phyloP scores from a whole-genome alignment of 192 early-diverging fungal species.

The Backusella mclennaniae region DNA sequence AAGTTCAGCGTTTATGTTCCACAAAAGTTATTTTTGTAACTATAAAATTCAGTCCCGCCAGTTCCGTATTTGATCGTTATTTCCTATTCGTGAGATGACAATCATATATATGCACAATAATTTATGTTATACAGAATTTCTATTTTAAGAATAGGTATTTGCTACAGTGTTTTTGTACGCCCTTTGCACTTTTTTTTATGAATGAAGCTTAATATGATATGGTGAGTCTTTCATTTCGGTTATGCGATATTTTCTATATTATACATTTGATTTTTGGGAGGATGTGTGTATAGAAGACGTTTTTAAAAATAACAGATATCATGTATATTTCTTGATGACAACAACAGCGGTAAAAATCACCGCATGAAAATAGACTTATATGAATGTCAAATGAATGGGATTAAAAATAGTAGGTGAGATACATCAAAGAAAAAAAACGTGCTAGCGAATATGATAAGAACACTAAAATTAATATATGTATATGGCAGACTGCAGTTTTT shows the following conservation, averaged over 20 bases:
- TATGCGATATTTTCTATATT: not conserved
- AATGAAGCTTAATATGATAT: not conserved
- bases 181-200: not conserved
- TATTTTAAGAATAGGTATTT: constrained; percentile 1
- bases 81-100: constrained; percentile 5
- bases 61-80: constrained; percentile 2
- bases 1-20: not conserved
- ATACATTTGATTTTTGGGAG: not conserved
- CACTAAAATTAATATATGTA: not conserved
- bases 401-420: not conserved
- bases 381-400: not conserved
- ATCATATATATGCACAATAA: constrained; percentile 3
- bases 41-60: not conserved
- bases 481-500: not conserved
- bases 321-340: not conserved
- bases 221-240: not conserved
- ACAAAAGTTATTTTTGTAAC: constrained; percentile 7
- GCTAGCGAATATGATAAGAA: not conserved
- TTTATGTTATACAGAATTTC: constrained; percentile 3
- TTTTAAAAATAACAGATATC: not conserved
- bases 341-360: not conserved
- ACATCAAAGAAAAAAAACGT: not conserved
- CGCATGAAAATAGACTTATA: not conserved
- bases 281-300: not conserved
- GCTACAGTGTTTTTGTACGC: not conserved